Percentiles rank a stretch among this genome's conserved stretches.
phyloP scores from a whole-genome alignment of 1,284 basidiomycete species.

The Ustilago cynodontis region DNA sequence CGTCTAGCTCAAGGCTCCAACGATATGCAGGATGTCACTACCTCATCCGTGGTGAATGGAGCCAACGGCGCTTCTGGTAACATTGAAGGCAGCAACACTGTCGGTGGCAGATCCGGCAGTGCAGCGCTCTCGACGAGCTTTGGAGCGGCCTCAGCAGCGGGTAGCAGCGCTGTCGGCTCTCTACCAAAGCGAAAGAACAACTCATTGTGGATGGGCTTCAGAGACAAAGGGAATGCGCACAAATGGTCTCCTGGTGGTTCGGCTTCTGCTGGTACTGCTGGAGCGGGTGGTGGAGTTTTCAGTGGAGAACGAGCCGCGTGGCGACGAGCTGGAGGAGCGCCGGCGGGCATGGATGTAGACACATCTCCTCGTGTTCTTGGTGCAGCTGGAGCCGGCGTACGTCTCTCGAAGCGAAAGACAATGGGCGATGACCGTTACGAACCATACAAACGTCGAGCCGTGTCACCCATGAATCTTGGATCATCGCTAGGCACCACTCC shows the following conservation, averaged over 20 bases:
- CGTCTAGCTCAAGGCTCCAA: background rate
- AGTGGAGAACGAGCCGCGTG: slow-evolving; percentile 27
- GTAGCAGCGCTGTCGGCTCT: slow-evolving; percentile 15
- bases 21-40: slow-evolving; percentile 13
- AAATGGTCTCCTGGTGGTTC: slow-evolving; percentile 38
- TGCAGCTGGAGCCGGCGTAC: slow-evolving; percentile 15
- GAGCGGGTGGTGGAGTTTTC: slow-evolving; percentile 11
- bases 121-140: slow-evolving; percentile 15
- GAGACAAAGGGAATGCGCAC: slow-evolving; percentile 43
- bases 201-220: slow-evolving; percentile 51
- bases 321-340: slow-evolving; percentile 20
- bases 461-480: slow-evolving; percentile 51
- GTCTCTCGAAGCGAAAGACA: slow-evolving; percentile 47
- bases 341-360: slow-evolving; percentile 39
- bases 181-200: slow-evolving; percentile 44
- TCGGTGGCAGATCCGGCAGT: background rate
- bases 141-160: slow-evolving; percentile 2
- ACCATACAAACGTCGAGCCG: slow-evolving; percentile 57
- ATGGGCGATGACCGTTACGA: slow-evolving; percentile 52
- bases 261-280: slow-evolving; percentile 3
- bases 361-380: slow-evolving; percentile 34
- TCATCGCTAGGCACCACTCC: slow-evolving; percentile 22
- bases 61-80: background rate
- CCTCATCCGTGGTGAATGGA: background rate
- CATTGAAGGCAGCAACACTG: background rate